phyloP scores from a whole-genome alignment of 208 protist species.

The Trypanosoma platydactyli region DNA sequence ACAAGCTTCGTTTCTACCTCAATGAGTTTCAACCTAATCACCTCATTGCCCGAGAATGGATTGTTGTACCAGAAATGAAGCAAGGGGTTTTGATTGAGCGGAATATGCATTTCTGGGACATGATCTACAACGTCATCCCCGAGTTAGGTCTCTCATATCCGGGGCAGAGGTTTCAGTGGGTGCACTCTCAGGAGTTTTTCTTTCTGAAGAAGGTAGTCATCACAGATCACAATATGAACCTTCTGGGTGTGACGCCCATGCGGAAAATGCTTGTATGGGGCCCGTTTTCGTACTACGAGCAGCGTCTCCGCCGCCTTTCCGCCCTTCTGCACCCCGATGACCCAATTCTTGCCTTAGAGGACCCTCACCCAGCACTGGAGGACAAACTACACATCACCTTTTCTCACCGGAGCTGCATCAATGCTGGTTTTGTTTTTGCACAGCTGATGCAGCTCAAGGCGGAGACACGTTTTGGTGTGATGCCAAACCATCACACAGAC shows the following conservation, averaged over 20 bases:
- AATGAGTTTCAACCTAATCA: constrained; percentile 91
- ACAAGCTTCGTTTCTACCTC: constrained; percentile 91
- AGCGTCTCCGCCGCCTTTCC: constrained; percentile 85
- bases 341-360: constrained; percentile 85
- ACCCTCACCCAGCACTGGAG: constrained; percentile 76
- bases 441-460: constrained; percentile 82
- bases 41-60: constrained; percentile 87
- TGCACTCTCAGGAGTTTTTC: constrained; percentile 92
- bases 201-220: constrained; percentile 93
- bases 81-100: constrained; percentile 85
- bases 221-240: constrained; percentile 93
- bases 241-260: constrained; percentile 87
- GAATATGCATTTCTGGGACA: constrained; percentile 93
- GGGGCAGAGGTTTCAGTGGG: constrained; percentile 91
- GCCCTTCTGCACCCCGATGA: constrained; percentile 89
- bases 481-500: constrained; percentile 88
- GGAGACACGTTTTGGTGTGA: constrained; percentile 87
- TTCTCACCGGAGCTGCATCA: constrained; percentile 89
- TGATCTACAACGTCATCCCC: constrained; percentile 91
- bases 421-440: constrained; percentile 86
- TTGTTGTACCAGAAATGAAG: constrained; percentile 84
- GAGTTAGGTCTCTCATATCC: constrained; percentile 92
- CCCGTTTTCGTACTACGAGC: constrained; percentile 92
- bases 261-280: constrained; percentile 90
- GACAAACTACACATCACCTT: constrained; percentile 89